Evolutionary conservation across 495 filamentous ascomycete genomes (phyloP), one percentile per base, ranked within the genome.

Genomic region (Copromyces sp.): DNA sequence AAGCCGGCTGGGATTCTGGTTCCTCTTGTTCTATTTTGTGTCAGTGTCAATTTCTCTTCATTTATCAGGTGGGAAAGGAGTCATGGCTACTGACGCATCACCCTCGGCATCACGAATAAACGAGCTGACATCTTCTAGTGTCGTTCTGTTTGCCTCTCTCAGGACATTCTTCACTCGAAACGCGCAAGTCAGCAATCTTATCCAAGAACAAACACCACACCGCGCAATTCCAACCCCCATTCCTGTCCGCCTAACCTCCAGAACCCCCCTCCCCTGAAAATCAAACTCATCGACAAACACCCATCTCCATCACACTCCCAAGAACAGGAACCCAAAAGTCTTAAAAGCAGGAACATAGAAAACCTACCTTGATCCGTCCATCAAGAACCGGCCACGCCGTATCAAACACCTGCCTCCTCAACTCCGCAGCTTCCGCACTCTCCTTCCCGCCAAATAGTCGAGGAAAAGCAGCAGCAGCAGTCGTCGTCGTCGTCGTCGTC

Each of bases 1-100:
- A 98, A 88, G 16, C 87, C 94, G 6, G 93, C 90, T 0, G 93
- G 92, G 37, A 97, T 90, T 72, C 82, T 85, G 11, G 72, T 75
- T 17, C 74, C 53, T 35, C 53, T 35, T 35, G 53, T 65, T 65
- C 53, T 65, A 14, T 61, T 17, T 37, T 73, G 29, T 39, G 29
- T 11, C 2, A 12, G 12, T 4, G 47, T 68, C 83, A 73, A 82
- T 35, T 20, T 12, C 70, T 16, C 32, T 39, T 24, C 37, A 65
- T 3, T 9, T 20, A 17, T 7, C 7, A 6, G 5, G 3, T 20
- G 20, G 24, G 38, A 37, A 35, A 37, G 14, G 68, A 11, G 68
- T 14, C 84, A 69, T 83, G 84, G 71, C 70, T 84, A 73, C 71
- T 47, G 74, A 78, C 74, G 72, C 73, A 74, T 76, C 72, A 41